phyloP scores from a whole-genome alignment of 129 eudicot species.

The Lactuca saligna region DNA sequence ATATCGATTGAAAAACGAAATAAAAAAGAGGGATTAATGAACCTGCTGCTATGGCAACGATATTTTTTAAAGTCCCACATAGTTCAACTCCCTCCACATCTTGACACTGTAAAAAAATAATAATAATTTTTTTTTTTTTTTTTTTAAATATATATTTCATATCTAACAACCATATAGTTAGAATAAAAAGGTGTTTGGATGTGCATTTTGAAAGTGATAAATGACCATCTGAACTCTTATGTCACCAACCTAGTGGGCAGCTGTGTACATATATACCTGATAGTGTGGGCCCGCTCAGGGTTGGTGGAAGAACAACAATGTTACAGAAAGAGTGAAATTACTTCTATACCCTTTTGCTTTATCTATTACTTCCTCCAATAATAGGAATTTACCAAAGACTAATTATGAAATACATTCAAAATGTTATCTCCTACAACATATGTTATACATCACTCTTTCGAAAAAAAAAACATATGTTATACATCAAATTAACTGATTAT shows the following conservation, averaged over 20 bases:
- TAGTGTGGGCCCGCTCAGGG: no score
- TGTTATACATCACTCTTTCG: background rate
- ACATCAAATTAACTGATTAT: background rate
- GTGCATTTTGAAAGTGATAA: slow-evolving; percentile 9
- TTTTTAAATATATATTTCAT: background rate
- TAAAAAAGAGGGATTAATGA: slow-evolving; percentile 6
- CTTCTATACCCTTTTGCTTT: background rate
- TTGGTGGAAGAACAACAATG: no score
- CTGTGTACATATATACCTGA: no score
- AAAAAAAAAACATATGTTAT: background rate
- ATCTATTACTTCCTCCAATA: background rate
- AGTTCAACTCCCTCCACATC: slow-evolving; percentile 99
- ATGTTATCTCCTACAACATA: background rate
- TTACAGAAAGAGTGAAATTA: background rate
- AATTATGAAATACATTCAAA: background rate
- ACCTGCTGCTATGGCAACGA: slow-evolving; percentile 99
- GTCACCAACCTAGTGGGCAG: background rate
- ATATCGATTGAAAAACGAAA: background rate
- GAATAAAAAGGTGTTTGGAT: background rate
- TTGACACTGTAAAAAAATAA: slow-evolving; percentile 54
- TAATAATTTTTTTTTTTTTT: background rate
- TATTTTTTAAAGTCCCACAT: slow-evolving; percentile 95
- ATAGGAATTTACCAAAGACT: no score
- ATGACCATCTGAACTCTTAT: background rate
- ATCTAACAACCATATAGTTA: slow-evolving; percentile 13